Evolutionary conservation across 2,329 filamentous ascomycete genomes (phyloP).

Genomic region (Neurospora sp.): DNA sequence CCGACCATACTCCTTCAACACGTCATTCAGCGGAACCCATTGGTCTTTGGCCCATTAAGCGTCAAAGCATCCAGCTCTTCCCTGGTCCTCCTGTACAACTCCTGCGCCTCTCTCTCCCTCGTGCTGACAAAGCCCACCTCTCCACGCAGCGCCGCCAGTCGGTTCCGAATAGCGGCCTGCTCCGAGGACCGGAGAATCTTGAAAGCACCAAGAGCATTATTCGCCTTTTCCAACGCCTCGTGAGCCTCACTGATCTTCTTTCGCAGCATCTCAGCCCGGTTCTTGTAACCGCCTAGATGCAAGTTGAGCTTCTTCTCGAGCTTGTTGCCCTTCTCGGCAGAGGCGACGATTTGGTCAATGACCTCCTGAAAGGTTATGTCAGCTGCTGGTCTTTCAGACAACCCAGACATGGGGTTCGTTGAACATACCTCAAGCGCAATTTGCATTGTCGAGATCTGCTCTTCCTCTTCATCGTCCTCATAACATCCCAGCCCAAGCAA

Average conservation of each 20-base stretch:
- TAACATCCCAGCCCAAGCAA: conserved; percentile 78
- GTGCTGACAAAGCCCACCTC: conserved; percentile 74
- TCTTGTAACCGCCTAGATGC: conserved; percentile 82
- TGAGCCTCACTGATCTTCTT: conserved; percentile 71
- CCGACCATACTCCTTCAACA: not conserved
- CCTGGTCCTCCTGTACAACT: conserved; percentile 65
- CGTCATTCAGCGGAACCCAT: conserved; percentile 27
- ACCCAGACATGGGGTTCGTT: not conserved
- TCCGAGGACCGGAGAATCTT: conserved; percentile 70
- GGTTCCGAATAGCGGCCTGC: conserved; percentile 60
- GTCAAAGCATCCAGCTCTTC: conserved; percentile 64
- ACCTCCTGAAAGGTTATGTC: conserved; percentile 39
- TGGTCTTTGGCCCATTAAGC: conserved; percentile 21
- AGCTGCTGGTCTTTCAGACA: conserved; percentile 6
- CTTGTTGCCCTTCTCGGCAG: conserved; percentile 74
- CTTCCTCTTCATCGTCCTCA: conserved; percentile 63
- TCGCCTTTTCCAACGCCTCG: conserved; percentile 64
- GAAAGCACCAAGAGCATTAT: conserved; percentile 62
- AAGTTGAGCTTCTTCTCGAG: conserved; percentile 87
- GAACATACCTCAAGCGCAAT: conserved; percentile 62
- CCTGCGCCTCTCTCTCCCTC: conserved; percentile 84
- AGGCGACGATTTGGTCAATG: conserved; percentile 61
- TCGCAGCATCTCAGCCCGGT: conserved; percentile 69
- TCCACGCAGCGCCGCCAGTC: conserved; percentile 67
- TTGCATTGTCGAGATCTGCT: conserved; percentile 52